Base-by-base conservation (phyloP, 192 early-diverging fungal genomes). In the Gryganskiella cystojenkinii region DNA sequence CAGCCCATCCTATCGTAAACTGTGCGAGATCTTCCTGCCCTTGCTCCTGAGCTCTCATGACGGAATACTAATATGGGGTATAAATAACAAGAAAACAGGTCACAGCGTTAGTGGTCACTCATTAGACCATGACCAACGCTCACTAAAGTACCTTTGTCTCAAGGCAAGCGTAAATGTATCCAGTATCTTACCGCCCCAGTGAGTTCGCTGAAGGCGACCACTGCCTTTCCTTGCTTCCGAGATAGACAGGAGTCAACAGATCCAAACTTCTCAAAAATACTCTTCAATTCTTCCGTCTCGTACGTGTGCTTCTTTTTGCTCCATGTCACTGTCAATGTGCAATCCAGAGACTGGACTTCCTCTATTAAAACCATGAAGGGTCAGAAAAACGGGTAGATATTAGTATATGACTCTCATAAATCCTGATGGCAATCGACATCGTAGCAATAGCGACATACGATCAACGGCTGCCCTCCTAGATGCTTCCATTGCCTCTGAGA, bases 171-270 rank as follows among this genome's bases (percentile, higher is more conserved):
- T n/a, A n/a, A n/a, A n/a, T n/a, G n/a, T n/a, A n/a, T n/a, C n/a
- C n/a, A n/a, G n/a, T n/a, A n/a, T n/a, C 80, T 70, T 82, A 86
- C 84, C 14, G 85, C 85, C 34, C 80, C 81, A 14, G 81, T 80
- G 19, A 84, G 60, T 14, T 75, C 67, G 37, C 83, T 84, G 69
- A 84, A 83, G 14, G 82, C 69, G 5, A 81, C 56, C 28, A 87
- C 19, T 15, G 81, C 82, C 13, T 65, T 66, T 20, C 81, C 81
- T 60, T 80, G 68, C 9, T 83, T 84, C 50, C 71, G 79, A 14
- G 82, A 66, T 19, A 79, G 67, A 52, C 80, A 74, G 9, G 83
- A 68, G 44, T 87, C 85, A 4, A 85, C 64, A 3, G 59, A 17
- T 3, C 83, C 85, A 68, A 83, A 78, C 20, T 67, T 65, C 19